Percentiles rank a stretch among this genome's conserved stretches.
Evolutionary conservation across 78 protist genomes (phyloP).

Genomic region (Dictyostelium brefeldianum): DNA sequence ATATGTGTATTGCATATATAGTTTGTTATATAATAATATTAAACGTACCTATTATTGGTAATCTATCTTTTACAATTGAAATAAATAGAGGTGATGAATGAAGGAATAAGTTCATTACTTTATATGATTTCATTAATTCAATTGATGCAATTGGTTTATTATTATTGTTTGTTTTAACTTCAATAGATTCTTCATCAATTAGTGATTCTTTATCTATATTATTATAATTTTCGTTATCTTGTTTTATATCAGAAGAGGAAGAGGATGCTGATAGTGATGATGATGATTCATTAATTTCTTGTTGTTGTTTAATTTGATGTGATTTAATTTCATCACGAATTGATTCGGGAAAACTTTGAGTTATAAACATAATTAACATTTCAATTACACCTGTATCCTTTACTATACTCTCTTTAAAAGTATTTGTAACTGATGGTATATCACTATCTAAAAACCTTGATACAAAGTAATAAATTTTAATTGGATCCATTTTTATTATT

Average conservation of each 20-base stretch:
- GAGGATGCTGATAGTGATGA: background rate
- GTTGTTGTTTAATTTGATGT: background rate
- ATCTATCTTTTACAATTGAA: conserved; percentile 43
- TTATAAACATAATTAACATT: conserved; percentile 46
- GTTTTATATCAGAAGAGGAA: background rate
- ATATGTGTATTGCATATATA: background rate
- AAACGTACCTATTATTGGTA: conserved; percentile 34
- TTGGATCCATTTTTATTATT: background rate
- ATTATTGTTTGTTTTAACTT: background rate
- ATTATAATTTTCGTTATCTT: background rate
- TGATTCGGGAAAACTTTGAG: conserved; percentile 40
- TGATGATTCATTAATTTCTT: conserved; percentile 1
- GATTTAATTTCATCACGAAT: background rate
- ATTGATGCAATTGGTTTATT: background rate
- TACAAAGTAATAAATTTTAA: conserved; percentile 41
- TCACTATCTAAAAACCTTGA: conserved; percentile 69
- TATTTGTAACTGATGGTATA: conserved; percentile 31
- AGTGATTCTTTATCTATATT: too few species aligned
- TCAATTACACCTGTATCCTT: conserved; percentile 43
- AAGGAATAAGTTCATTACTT: conserved; percentile 57
- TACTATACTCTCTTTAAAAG: conserved; percentile 42
- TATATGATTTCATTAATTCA: conserved; percentile 41
- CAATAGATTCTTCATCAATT: background rate
- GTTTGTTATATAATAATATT: too few species aligned
- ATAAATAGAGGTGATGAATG: conserved; percentile 74